These are phyloP conservation scores for Juncus effusus DNA, from an alignment of 176 grass and related monocot genomes.

Conservation along the genomic window DNA sequence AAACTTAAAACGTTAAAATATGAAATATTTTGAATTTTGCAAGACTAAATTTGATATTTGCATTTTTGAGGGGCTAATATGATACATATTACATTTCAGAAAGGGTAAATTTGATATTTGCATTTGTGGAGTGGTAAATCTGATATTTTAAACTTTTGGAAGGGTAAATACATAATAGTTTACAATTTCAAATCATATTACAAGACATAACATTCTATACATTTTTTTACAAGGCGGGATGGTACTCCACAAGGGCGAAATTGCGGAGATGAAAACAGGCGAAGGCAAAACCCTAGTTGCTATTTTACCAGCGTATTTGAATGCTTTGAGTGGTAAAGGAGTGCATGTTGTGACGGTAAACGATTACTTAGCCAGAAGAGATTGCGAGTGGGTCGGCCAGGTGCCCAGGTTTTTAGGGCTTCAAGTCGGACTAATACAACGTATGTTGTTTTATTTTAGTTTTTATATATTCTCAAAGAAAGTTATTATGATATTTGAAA, in stretches of 20 bases:
- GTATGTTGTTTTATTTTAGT: slow-evolving; percentile 46
- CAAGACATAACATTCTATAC: not conserved
- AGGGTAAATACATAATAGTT: too few species aligned
- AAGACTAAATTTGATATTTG: too few species aligned
- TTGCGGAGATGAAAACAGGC: slow-evolving; percentile 97
- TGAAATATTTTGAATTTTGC: too few species aligned
- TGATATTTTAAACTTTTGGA: too few species aligned
- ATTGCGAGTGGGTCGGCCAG: slow-evolving; percentile 99
- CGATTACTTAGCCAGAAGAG: slow-evolving; percentile 94
- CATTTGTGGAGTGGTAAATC: too few species aligned
- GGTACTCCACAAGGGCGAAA: slow-evolving; percentile 95
- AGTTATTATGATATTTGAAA: not conserved
- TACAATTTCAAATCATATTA: not conserved
- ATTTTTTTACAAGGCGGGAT: slow-evolving; percentile 56
- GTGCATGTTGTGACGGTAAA: slow-evolving; percentile 98
- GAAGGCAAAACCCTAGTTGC: slow-evolving; percentile 99
- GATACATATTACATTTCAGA: too few species aligned
- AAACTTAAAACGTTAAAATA: too few species aligned
- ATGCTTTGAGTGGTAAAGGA: slow-evolving; percentile 89
- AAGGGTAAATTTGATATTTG: too few species aligned
- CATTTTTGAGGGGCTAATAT: too few species aligned
- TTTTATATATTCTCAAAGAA: too few species aligned
- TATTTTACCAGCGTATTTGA: slow-evolving; percentile 84
- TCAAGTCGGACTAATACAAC: slow-evolving; percentile 98
- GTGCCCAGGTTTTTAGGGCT: slow-evolving; percentile 91